Conservation (phyloP, 176 grass and related monocot species). For the Miscanthus lutarioriparius region DNA sequence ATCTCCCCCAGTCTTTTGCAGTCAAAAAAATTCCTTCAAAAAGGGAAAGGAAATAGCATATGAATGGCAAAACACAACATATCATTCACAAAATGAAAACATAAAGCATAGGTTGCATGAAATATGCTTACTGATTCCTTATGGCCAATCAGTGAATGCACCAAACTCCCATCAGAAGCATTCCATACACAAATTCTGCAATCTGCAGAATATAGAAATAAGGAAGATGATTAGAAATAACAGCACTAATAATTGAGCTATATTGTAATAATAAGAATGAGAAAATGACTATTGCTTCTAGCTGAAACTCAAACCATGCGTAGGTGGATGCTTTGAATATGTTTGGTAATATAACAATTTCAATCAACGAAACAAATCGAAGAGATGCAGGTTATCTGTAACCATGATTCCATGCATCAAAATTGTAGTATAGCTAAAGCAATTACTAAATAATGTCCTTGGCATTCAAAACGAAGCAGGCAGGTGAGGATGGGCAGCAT, state of each 20-base stretch:
- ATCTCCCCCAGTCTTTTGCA: background rate
- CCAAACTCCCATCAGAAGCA: constrained; percentile 97
- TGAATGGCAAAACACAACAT: constrained; percentile 7
- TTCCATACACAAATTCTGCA: constrained; percentile 99
- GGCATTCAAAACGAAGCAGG: background rate
- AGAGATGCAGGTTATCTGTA: background rate
- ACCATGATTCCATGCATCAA: background rate
- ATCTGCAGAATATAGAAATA: constrained; percentile 56
- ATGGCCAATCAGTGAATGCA: constrained; percentile 97
- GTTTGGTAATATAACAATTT: background rate
- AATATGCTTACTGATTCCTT: constrained; percentile 77
- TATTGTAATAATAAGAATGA: background rate
- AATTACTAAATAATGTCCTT: background rate
- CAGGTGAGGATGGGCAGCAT: background rate
- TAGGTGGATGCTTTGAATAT: background rate
- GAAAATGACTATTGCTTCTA: background rate
- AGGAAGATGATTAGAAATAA: constrained; percentile 23
- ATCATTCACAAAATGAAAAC: constrained; percentile 5
- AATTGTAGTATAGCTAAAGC: background rate
- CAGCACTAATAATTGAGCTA: background rate
- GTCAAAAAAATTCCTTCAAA: background rate
- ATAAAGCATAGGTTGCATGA: constrained; percentile 13
- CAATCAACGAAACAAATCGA: background rate
- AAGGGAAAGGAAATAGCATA: background rate
- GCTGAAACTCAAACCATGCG: too few relatives aligned